Conservation (phyloP, 352 stramenopile genomes). For the Globisporangium lucens region DNA sequence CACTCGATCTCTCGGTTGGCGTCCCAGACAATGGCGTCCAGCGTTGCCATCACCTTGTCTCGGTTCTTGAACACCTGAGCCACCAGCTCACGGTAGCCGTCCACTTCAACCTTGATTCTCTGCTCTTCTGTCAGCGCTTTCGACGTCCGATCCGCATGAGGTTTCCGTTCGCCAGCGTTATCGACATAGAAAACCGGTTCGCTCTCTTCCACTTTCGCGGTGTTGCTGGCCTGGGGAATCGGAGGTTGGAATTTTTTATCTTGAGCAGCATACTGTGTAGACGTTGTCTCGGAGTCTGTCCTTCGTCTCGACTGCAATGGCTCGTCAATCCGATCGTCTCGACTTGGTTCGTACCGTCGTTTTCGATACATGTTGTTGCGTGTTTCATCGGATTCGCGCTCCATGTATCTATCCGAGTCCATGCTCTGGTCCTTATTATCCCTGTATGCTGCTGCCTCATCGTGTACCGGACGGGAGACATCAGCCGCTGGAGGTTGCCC, state of each 20-base stretch:
- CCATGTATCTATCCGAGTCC: conserved; percentile 1
- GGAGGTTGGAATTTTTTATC: background rate
- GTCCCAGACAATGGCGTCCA: conserved; percentile 47
- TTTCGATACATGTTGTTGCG: conserved; percentile 15
- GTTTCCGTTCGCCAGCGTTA: conserved; percentile 35
- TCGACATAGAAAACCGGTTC: conserved; percentile 29
- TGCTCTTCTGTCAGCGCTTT: conserved; percentile 23
- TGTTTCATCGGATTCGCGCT: background rate
- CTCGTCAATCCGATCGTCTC: conserved; percentile 2
- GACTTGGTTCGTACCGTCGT: conserved; percentile 16
- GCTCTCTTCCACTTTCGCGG: background rate
- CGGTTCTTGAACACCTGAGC: conserved; percentile 47
- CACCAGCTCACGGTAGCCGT: conserved; percentile 62
- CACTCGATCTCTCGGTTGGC: conserved; percentile 18
- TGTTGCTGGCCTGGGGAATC: background rate
- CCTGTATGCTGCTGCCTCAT: background rate
- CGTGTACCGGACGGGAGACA: background rate
- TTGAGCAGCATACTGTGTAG: background rate
- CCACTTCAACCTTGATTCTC: conserved; percentile 39
- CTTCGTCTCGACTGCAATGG: conserved; percentile 6
- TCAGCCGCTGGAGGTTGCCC: background rate
- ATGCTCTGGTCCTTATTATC: conserved; percentile 6
- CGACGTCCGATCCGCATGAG: conserved; percentile 18
- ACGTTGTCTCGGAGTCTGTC: background rate
- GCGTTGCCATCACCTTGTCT: conserved; percentile 27